Conservation (phyloP, 1,284 basidiomycete species). For the Phenoliferia sp. region DNA sequence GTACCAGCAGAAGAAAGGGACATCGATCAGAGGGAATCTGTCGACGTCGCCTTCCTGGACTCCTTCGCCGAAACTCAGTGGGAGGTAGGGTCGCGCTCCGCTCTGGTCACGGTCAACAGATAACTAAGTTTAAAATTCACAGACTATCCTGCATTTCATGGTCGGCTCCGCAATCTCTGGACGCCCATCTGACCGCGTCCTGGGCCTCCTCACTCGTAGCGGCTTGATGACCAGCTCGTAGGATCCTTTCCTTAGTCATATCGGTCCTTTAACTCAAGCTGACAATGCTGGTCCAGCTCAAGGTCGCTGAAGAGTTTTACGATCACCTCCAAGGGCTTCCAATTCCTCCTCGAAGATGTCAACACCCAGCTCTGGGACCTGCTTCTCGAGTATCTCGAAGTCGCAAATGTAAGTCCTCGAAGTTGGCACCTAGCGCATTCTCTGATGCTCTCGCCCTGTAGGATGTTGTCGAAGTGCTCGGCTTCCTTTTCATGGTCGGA, state of each 20-base stretch:
- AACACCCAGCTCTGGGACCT: conserved; percentile 97
- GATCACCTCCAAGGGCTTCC: conserved; percentile 94
- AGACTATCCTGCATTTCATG: conserved; percentile 96
- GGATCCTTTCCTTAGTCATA: conserved; percentile 1
- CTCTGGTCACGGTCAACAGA: not conserved
- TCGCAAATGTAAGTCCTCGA: conserved; percentile 71
- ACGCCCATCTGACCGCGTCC: conserved; percentile 22
- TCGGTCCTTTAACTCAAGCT: too few relatives aligned
- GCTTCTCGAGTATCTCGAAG: conserved; percentile 78
- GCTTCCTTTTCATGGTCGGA: conserved; percentile 91
- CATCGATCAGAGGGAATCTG: conserved; percentile 40
- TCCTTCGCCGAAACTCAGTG: conserved; percentile 84
- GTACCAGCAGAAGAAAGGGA: conserved; percentile 59
- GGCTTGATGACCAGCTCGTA: conserved; percentile 26
- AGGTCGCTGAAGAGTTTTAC: conserved; percentile 46
- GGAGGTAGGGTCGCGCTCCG: conserved; percentile 51
- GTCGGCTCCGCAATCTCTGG: conserved; percentile 63
- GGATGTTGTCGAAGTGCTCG: conserved; percentile 89
- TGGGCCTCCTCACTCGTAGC: conserved; percentile 14
- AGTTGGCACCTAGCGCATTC: too few relatives aligned
- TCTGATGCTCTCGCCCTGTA: too few relatives aligned
- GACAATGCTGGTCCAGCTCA: not conserved
- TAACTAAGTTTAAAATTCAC: not conserved
- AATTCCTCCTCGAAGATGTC: conserved; percentile 93
- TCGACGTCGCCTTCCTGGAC: conserved; percentile 47